A percentile compares a stretch with the other conserved stretches of the same genome.
phyloP scores from a whole-genome alignment of 257 asterid genomes.

The Solanum bulbocastanum region DNA sequence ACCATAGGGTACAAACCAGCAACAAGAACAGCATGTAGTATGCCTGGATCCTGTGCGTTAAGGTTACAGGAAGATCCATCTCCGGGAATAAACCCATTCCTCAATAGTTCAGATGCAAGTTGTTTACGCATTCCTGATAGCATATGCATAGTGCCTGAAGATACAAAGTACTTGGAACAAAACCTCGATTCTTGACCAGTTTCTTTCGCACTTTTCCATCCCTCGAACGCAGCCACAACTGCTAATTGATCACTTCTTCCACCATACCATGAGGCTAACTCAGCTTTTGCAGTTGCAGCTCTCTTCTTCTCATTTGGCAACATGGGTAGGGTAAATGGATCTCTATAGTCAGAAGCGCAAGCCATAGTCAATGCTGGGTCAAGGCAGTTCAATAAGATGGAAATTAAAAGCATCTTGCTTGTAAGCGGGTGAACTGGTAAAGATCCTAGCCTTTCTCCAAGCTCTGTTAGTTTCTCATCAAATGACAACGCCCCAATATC shows the following conservation, averaged over 20 bases:
- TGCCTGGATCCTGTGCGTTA: constrained; percentile 72
- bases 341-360: constrained; percentile 66
- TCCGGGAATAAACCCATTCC: constrained; percentile 50
- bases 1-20: constrained; percentile 84
- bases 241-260: constrained; percentile 87
- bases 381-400: constrained; percentile 72
- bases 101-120: constrained; percentile 43
- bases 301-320: constrained; percentile 45
- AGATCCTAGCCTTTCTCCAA: constrained; percentile 77
- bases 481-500: constrained; percentile 70
- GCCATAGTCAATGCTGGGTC: constrained; percentile 93
- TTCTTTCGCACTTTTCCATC: constrained; percentile 66
- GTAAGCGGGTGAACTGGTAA: constrained; percentile 87
- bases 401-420: constrained; percentile 88
- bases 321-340: constrained; percentile 77
- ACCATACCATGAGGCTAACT: constrained; percentile 68
- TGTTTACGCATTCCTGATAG: constrained; percentile 64
- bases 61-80: constrained; percentile 46
- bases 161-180: constrained; percentile 59
- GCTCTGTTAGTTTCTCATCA: constrained; percentile 80
- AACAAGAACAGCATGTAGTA: constrained; percentile 61
- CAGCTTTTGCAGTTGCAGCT: constrained; percentile 60
- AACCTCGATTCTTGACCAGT: constrained; percentile 46
- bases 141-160: constrained; percentile 60
- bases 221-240: constrained; percentile 74